A percentile compares a stretch with the other conserved stretches of the same genome.
phyloP scores from a whole-genome alignment of 2,329 filamentous ascomycete genomes.

The Xylaria hypoxylon region DNA sequence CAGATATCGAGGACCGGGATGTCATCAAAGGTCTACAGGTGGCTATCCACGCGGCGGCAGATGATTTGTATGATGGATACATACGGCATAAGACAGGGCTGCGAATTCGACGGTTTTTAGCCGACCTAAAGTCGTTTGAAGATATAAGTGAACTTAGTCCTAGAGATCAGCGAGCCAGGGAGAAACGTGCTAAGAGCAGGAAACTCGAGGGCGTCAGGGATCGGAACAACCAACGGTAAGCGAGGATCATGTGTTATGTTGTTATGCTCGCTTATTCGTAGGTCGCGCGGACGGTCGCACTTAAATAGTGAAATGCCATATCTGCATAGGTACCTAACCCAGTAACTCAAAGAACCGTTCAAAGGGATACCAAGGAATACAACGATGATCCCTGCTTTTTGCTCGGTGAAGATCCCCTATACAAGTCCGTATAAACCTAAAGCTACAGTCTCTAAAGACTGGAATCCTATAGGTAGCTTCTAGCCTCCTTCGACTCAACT shows the following conservation, averaged over 20 bases:
- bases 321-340: slow-evolving; percentile 37
- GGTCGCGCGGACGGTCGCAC: background rate
- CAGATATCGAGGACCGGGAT: slow-evolving; percentile 60
- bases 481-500: too few species aligned
- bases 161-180: slow-evolving; percentile 39
- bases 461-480: too few species aligned
- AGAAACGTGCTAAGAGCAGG: slow-evolving; percentile 35
- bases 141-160: slow-evolving; percentile 52
- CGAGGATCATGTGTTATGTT: background rate
- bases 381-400: too few species aligned
- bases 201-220: slow-evolving; percentile 22
- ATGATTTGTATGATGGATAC: slow-evolving; percentile 64
- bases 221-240: slow-evolving; percentile 16
- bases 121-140: slow-evolving; percentile 65
- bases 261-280: background rate
- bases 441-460: too few species aligned
- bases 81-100: slow-evolving; percentile 65
- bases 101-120: slow-evolving; percentile 65
- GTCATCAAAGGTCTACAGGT: slow-evolving; percentile 67
- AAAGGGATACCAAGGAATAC: background rate
- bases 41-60: slow-evolving; percentile 66
- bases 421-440: too few species aligned
- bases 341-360: slow-evolving; percentile 27
- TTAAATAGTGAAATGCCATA: slow-evolving; percentile 36
- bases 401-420: too few species aligned